Evolutionary conservation across 306 rosid genomes (phyloP), one percentile per base, ranked within the genome.

Genomic region (Pueraria montana): DNA sequence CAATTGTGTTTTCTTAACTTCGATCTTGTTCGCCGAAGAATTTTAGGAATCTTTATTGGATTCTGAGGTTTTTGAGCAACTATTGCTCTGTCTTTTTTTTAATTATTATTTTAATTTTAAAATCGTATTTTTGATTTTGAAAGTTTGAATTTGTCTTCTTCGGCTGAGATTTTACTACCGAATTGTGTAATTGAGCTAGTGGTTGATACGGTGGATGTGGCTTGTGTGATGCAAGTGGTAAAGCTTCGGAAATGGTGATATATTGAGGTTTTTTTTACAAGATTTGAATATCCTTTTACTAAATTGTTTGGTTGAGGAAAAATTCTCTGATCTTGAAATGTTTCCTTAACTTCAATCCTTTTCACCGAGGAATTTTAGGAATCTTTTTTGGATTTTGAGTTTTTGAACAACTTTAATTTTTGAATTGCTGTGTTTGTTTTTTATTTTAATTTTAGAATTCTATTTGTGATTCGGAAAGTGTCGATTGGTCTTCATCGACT

Each of bases 241-340:
- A 5, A 56, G 63, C 26, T 71, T 46, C 11, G 1, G 27, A 43
- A 27, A 55, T 23, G 40, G 14, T 72, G 50, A 26, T 26, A 13
- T n/a, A n/a, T 26, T 27, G 36, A 2, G 8, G 8, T 63, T 42
- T 38, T 38, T 38, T 38, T 38, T 38, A 6, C 23, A 49, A 34
- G 79, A n/a, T 79, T 79, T 74, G 18, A 48, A 82, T 59, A 0
- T 73, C 5, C 21, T 69, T 55, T 59, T 13, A 34, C 6, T 5
- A 34, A 5, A 27, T 27, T 30, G 34, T 30, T 30, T 30, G 18
- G 61, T 34, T 8, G 67, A 23, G 21, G 61, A 36, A 58, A 30
- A 48, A 55, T 26, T 30, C n/a, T 50, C 48, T 8, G 42, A 74
- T 72, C 48, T 61, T n/a, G 7, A 14, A 18, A 21, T 61, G 36